Base-by-base conservation (phyloP, 768 basidiomycete genomes). In the Macrolepiota dolichaula region DNA sequence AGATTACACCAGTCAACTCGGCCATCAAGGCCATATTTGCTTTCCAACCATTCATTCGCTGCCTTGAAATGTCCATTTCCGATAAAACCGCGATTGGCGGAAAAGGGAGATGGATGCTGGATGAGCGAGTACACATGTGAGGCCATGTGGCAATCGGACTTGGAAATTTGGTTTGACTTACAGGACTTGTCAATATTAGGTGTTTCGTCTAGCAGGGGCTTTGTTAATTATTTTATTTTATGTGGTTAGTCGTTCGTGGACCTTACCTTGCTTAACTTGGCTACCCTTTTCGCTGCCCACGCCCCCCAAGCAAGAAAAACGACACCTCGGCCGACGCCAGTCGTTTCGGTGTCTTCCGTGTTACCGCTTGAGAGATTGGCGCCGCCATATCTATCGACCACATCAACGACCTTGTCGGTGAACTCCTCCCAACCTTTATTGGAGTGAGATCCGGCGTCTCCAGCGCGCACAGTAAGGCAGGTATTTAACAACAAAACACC, bases 401-500 rank as follows among this genome's bases (percentile, higher is more conserved):
- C 81, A 63, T 88, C 84, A 61, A 96, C 77, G 62, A 96, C 88
- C 64, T 72, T 77, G 64, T 89, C 91, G 3, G 95, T 97, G 71
- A 96, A 97, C 54, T 81, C 73, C 72, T 97, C 94, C 96, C 96
- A 97, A 59, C 96, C 96, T 72, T 81, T 87, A 67, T 85, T 84
- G 42, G 87, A 83, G 73, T 97, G 96, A 55, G 94, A 94, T 38
- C 84, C 91, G 17, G 96, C 85, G 58, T 82, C 66, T 59, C 81
- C 81, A 0, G 90, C 89, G 57, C 85, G 83, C 40, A 97, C 96
- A 1, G 96, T 96, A 52, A 98, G 80, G 62, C 88, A 90, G n/a
- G 94, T 92, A 76, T 97, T 98, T 51, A 97, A 83, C 72, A 96
- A 83, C 62, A 97, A 79, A 42, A 98, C 95, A 54, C 96, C 96